These are phyloP conservation scores for Elaeagnus macrophylla DNA, from an alignment of 306 rosid genomes.

Conservation along the genomic window DNA sequence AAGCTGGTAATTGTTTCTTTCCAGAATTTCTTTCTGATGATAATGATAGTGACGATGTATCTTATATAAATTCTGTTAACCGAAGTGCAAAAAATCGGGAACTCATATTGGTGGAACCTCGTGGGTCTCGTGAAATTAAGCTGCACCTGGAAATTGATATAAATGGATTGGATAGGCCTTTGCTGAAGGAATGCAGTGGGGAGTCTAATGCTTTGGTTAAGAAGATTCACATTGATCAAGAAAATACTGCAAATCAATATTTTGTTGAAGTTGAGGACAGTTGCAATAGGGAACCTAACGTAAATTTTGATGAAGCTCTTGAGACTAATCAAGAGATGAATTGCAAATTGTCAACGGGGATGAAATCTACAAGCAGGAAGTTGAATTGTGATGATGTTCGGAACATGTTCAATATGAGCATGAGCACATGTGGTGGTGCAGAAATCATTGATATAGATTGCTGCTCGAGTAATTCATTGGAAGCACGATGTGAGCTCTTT, in stretches of 20 bases:
- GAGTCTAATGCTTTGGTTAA: constrained; percentile 58
- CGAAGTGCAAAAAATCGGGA: constrained; percentile 20
- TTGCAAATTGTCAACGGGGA: constrained; percentile 17
- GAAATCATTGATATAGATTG: constrained; percentile 41
- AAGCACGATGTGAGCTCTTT: constrained; percentile 58
- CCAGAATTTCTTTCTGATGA: constrained; percentile 52
- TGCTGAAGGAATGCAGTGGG: constrained; percentile 56
- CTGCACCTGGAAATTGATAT: constrained; percentile 76
- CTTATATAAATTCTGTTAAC: constrained; percentile 12
- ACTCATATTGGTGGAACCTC: constrained; percentile 24
- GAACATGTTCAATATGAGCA: constrained; percentile 45
- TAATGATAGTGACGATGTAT: constrained; percentile 27
- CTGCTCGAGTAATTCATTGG: constrained; percentile 33
- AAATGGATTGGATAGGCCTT: constrained; percentile 39
- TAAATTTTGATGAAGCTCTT: constrained; percentile 31
- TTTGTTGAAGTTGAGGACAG: constrained; percentile 52
- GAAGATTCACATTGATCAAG: constrained; percentile 31
- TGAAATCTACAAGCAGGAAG: constrained; percentile 28
- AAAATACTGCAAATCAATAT: constrained; percentile 25
- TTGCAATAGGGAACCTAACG: constrained; percentile 29
- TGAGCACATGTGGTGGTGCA: constrained; percentile 28
- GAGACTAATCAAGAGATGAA: constrained; percentile 25
- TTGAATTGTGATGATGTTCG: constrained; percentile 47
- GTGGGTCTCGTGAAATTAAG: constrained; percentile 46
- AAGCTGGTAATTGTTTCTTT: constrained; percentile 68